These are phyloP conservation scores for Russula emetica DNA, from an alignment of 768 basidiomycete genomes.

Conservation along the genomic window DNA sequence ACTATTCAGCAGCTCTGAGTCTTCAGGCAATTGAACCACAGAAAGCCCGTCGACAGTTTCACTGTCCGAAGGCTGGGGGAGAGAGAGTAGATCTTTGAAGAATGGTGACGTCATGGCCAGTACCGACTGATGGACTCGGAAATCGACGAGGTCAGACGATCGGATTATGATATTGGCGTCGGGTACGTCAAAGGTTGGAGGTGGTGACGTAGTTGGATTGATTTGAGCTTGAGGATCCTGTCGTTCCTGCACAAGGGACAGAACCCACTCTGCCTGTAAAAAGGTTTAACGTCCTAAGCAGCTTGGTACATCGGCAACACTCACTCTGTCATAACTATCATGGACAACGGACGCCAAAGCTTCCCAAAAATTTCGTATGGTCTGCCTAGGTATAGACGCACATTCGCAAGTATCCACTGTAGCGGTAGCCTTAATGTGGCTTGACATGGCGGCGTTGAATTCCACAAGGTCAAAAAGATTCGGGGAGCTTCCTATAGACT, in stretches of 20 bases:
- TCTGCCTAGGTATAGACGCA: neutral
- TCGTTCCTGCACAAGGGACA: neutral
- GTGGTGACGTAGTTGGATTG: neutral
- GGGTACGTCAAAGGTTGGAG: neutral
- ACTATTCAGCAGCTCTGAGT: too few relatives aligned
- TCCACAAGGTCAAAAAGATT: slow-evolving; percentile 5
- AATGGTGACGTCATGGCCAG: slow-evolving; percentile 10
- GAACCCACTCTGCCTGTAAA: neutral
- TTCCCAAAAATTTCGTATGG: slow-evolving; percentile 6
- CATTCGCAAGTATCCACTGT: neutral
- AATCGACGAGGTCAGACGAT: slow-evolving; percentile 2
- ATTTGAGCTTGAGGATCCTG: neutral
- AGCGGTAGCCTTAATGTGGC: neutral
- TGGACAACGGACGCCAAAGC: neutral
- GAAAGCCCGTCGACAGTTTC: neutral
- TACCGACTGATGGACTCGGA: slow-evolving; percentile 9
- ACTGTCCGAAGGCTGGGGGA: neutral
- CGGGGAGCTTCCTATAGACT: too few relatives aligned
- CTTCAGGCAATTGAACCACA: neutral
- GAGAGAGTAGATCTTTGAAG: neutral
- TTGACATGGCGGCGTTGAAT: neutral
- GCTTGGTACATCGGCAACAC: too few relatives aligned
- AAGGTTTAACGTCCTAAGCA: neutral
- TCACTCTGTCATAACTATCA: neutral
- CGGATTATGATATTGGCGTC: slow-evolving; percentile 1